Evolutionary conservation across 225 moss, liverwort and hornwort genomes (phyloP), one percentile per base, ranked within the genome.

Genomic region (Antitrichia curtipendula): DNA sequence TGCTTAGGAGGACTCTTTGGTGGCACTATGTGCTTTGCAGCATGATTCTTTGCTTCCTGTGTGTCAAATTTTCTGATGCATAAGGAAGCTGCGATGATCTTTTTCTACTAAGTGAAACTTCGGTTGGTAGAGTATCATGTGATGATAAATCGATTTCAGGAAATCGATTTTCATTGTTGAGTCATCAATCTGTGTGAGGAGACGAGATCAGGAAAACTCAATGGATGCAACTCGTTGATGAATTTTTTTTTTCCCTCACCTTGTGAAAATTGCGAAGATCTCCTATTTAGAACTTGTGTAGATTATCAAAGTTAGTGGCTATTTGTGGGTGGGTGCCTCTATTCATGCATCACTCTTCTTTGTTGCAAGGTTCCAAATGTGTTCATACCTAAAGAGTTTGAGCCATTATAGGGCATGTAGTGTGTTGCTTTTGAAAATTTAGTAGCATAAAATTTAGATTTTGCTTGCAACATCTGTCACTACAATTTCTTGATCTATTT

Each of bases 21-120:
- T 82, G 60, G 61, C 52, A 50, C 36, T 75, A 32, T 4, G 64
- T 74, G 81, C 89, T 57, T 57, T 56, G 53, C 64, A 31, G 81
- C 73, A 57, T 65, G 82, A 87, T 83, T 90, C 77, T 83, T 86
- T 83, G 62, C 83, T 83, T 78, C 63, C 56, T 62, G 36, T 20
- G 78, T 78, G 61, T 79, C 79, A 61, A 43, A 17, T 38, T 70
- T 70, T 87, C 8, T 43, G 71, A 83, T 78, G 78, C 86, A 56
- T 27, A 83, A 60, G 68, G 86, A 75, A 50, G 75, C 58, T 82
- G 86, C 75, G 20, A 41, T 75, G 58, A 52, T 60, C 75, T 68
- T 32, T 60, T 56, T 21, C 60, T 56, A 57, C 63, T 21, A 36
- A 47, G 32, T 79, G 78, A 40, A 56, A 71, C 13, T 53, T n/a